Base-by-base conservation (phyloP, 805 yeast species). In the Ogataea salicorniae region DNA sequence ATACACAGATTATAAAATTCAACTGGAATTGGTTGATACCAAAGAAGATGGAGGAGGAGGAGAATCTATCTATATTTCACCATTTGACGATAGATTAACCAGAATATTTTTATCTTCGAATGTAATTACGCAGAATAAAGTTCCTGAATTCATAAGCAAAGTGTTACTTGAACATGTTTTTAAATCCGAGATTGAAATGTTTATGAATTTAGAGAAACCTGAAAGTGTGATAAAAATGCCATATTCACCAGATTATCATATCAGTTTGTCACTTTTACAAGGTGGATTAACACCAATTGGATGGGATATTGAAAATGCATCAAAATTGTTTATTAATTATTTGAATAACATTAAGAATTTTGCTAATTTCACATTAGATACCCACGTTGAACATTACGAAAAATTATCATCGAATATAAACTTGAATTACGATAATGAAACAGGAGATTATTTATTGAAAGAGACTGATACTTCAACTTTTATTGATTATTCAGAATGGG, bases 401-500 rank as follows among this genome's bases (percentile, higher is more conserved):
- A 61, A 60, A 33, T 66, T 78, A 5, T 55, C 68, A 0, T 52
- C 51, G 2, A 53, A 55, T 37, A 59, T 41, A 58, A 70, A 34
- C 39, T 45, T 54, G 34, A 60, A 66, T 39, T 59, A 53, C 18
- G 49, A 57, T 22, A 50, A 54, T 17, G 66, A 62, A 2, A 54
- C 63, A 0, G 64, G 67, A 18, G 49, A 46, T 18, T 51, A 47
- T 23, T 14, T 71, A 3, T 68, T 84, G 16, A 70, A 72, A 22
- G 67, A 72, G 46, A 61, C 71, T 8, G 85, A 85, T 47, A 71
- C 91, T 34, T 76, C 95, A 2, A 84, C 91, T 14, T 80, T 87
- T 53, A 77, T 91, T 50, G 94, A 92, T 65, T 81, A 80, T 55
- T 90, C 94, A 2, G 95, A 87, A 54, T 86, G 95, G 95, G 84